Conservation (phyloP, 116 monocot species). For the Thalassia testudinum region DNA sequence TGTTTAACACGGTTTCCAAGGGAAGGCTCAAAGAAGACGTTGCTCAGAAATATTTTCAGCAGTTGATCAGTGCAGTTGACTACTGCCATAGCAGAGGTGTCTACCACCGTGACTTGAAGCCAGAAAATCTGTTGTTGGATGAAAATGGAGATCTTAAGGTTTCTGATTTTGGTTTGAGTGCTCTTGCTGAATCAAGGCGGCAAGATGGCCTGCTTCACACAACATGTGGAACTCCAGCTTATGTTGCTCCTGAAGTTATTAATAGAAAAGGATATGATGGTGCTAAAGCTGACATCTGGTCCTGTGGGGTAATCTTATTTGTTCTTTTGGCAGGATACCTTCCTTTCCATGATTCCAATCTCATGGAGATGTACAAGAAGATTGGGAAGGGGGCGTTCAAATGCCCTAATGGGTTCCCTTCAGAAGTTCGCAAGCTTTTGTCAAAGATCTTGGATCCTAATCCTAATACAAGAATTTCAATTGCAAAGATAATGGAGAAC, state of each 20-base stretch:
- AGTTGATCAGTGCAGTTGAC: conserved; percentile 57
- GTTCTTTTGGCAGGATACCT: conserved; percentile 52
- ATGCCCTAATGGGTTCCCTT: conserved; percentile 65
- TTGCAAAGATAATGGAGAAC: conserved; percentile 44
- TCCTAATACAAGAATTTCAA: conserved; percentile 33
- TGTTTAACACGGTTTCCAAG: conserved; percentile 51
- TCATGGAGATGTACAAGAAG: conserved; percentile 62
- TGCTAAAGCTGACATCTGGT: conserved; percentile 61
- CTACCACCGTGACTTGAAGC: conserved; percentile 80
- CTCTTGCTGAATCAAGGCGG: conserved; percentile 22
- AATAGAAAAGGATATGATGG: conserved; percentile 39
- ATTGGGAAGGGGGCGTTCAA: conserved; percentile 55
- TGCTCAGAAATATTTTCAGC: conserved; percentile 58
- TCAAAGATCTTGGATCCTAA: conserved; percentile 43
- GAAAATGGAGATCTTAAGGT: conserved; percentile 64
- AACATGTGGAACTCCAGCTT: conserved; percentile 44
- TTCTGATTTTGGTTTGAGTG: conserved; percentile 68
- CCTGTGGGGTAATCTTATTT: conserved; percentile 56
- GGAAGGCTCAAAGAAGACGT: conserved; percentile 50
- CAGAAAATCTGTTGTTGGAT: conserved; percentile 71
- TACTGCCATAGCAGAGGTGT: conserved; percentile 77
- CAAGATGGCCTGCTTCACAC: conserved; percentile 42
- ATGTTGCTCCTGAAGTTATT: conserved; percentile 44
- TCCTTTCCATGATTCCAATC: conserved; percentile 46
- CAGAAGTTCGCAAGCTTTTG: conserved; percentile 28